A percentile compares a stretch with the other conserved stretches of the same genome.
These are phyloP conservation scores for Gastrolobium villosum DNA, from an alignment of 306 rosid species.

Conservation along the genomic window DNA sequence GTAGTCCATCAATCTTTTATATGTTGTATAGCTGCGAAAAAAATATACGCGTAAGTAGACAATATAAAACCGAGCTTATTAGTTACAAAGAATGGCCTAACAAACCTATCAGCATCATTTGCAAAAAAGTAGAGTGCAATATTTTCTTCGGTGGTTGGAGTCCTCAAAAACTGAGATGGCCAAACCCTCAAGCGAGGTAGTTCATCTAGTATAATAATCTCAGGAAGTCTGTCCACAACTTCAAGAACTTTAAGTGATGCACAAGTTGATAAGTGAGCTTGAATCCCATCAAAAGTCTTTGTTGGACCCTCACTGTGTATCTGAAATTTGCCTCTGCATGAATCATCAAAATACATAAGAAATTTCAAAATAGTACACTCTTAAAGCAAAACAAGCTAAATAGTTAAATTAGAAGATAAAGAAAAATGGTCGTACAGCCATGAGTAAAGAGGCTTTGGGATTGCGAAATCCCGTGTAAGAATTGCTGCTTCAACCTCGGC, in stretches of 20 bases:
- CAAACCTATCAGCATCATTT: conserved; percentile 52
- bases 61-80: not conserved
- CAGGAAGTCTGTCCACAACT: conserved; percentile 46
- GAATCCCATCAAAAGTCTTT: conserved; percentile 48
- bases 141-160: conserved; percentile 43
- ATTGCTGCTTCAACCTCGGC: conserved; percentile 3
- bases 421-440: conserved; percentile 52
- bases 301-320: conserved; percentile 31
- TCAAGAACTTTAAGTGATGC: conserved; percentile 46
- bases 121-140: conserved; percentile 56
- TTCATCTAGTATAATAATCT: conserved; percentile 50
- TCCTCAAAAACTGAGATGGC: conserved; percentile 49
- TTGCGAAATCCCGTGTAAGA: not conserved
- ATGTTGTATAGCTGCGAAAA: conserved; percentile 47
- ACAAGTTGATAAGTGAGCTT: conserved; percentile 55
- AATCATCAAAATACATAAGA: conserved; percentile 26
- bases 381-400: conserved; percentile 1
- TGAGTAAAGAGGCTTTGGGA: conserved; percentile 32
- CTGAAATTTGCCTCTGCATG: conserved; percentile 58
- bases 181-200: conserved; percentile 54
- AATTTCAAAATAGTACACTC: conserved; percentile 9
- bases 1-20: conserved; percentile 41
- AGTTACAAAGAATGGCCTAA: conserved; percentile 5
- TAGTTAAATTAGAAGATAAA: conserved; percentile 21
- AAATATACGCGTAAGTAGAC: not conserved